phyloP scores from a whole-genome alignment of 495 filamentous ascomycete genomes.

The Penicillium psychrofluorescens region DNA sequence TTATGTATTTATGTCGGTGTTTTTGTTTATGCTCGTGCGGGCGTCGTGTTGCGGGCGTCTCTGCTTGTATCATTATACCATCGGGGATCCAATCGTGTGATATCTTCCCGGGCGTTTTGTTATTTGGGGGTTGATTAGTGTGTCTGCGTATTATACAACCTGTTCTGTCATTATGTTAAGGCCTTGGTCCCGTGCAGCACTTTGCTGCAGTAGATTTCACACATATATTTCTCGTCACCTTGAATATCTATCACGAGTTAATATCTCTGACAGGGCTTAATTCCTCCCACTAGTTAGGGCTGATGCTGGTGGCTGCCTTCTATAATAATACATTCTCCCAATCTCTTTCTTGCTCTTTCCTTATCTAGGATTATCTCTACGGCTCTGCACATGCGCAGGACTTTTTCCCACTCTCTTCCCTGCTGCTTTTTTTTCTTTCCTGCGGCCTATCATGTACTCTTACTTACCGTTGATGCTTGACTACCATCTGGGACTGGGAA shows the following conservation, averaged over 20 bases:
- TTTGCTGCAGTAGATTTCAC: neutral
- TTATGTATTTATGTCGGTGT: conserved; percentile 6
- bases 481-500: neutral
- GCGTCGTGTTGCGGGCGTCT: conserved; percentile 11
- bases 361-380: neutral
- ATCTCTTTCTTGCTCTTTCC: neutral
- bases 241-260: too few relatives aligned
- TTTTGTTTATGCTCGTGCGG: conserved; percentile 4
- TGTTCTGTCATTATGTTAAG: too few relatives aligned
- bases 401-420: neutral
- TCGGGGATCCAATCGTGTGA: conserved; percentile 11
- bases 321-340: neutral
- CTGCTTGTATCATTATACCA: conserved; percentile 26
- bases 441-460: too few relatives aligned
- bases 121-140: neutral
- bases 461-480: too few relatives aligned
- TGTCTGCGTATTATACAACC: neutral
- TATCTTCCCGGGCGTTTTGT: conserved; percentile 14
- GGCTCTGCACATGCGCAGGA: neutral
- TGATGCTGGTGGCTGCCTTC: neutral
- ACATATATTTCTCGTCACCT: too few relatives aligned
- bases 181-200: too few relatives aligned
- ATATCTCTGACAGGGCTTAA: too few relatives aligned
- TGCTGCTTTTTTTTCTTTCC: neutral
- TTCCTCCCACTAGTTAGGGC: too few relatives aligned